phyloP scores from a whole-genome alignment of 352 stramenopile genomes.

The Phytophthora pisi region DNA sequence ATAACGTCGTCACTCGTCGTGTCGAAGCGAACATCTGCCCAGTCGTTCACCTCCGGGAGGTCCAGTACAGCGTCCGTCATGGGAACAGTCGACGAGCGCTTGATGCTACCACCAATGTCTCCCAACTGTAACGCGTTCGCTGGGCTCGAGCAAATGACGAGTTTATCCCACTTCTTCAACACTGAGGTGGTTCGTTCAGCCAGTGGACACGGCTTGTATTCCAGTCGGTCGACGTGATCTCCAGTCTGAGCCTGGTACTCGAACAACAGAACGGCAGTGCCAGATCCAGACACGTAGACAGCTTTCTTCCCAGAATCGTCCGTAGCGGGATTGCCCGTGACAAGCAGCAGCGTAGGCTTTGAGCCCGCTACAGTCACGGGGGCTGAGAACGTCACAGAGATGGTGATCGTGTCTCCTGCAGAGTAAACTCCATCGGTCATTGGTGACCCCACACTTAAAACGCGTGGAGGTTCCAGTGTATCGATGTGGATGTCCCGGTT shows the following conservation, averaged over 20 bases:
- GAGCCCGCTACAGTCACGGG: slow-evolving; percentile 54
- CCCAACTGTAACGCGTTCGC: slow-evolving; percentile 57
- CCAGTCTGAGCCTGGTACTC: slow-evolving; percentile 55
- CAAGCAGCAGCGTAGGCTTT: slow-evolving; percentile 45
- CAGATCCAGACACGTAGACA: slow-evolving; percentile 51
- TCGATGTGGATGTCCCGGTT: slow-evolving; percentile 74
- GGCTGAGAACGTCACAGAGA: slow-evolving; percentile 56
- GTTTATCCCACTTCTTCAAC: slow-evolving; percentile 53
- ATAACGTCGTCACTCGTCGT: slow-evolving; percentile 38
- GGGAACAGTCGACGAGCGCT: slow-evolving; percentile 45
- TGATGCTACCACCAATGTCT: slow-evolving; percentile 46
- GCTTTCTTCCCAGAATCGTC: slow-evolving; percentile 27
- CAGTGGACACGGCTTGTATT: slow-evolving; percentile 59
- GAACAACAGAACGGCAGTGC: slow-evolving; percentile 50
- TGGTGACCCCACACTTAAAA: slow-evolving; percentile 52
- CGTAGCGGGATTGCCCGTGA: slow-evolving; percentile 26
- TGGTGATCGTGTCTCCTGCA: slow-evolving; percentile 48
- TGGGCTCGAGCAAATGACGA: slow-evolving; percentile 48
- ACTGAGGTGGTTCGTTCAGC: slow-evolving; percentile 29
- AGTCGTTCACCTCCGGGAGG: slow-evolving; percentile 67
- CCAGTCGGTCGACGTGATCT: slow-evolving; percentile 62
- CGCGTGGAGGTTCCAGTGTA: slow-evolving; percentile 53
- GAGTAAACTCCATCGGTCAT: slow-evolving; percentile 67
- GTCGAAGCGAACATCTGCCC: slow-evolving; percentile 57
- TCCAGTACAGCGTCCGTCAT: slow-evolving; percentile 57